phyloP scores from a whole-genome alignment of 2,329 filamentous ascomycete genomes.

The Venturia effusa region DNA sequence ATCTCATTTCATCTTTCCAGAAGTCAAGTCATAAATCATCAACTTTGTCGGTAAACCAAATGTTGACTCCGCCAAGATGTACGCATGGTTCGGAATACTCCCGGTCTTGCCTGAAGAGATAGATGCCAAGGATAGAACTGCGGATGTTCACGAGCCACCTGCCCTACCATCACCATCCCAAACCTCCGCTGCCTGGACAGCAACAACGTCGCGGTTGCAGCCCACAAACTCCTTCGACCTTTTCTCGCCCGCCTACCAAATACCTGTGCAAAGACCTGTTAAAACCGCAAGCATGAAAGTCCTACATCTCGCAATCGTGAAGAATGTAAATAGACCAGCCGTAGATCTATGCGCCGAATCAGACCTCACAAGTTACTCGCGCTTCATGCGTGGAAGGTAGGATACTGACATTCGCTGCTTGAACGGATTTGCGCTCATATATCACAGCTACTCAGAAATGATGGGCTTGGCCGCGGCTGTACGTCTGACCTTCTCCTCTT shows the following conservation, averaged over 20 bases:
- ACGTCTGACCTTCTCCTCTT: neutral
- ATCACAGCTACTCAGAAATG: slow-evolving; percentile 4
- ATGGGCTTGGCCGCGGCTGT: neutral
- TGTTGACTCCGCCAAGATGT: neutral
- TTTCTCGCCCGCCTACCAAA: neutral
- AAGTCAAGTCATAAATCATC: neutral
- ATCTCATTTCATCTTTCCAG: neutral
- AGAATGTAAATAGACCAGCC: slow-evolving; percentile 66
- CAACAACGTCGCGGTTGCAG: neutral
- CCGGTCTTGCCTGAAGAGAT: neutral
- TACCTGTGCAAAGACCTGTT: neutral
- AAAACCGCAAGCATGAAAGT: slow-evolving; percentile 61
- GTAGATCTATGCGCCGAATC: slow-evolving; percentile 67
- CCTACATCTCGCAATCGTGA: slow-evolving; percentile 76
- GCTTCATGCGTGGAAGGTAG: slow-evolving; percentile 66
- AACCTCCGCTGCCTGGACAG: neutral
- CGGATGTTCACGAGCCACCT: neutral
- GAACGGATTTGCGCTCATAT: neutral
- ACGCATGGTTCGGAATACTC: neutral
- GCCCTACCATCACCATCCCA: neutral
- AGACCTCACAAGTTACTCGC: slow-evolving; percentile 67
- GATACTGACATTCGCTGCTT: slow-evolving; percentile 14
- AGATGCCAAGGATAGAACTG: neutral
- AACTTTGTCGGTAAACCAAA: neutral
- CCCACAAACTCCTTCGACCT: neutral